Evolutionary conservation across 345 rosid genomes (phyloP), one percentile per base, ranked within the genome.

Genomic region (Kernera saxatilis): DNA sequence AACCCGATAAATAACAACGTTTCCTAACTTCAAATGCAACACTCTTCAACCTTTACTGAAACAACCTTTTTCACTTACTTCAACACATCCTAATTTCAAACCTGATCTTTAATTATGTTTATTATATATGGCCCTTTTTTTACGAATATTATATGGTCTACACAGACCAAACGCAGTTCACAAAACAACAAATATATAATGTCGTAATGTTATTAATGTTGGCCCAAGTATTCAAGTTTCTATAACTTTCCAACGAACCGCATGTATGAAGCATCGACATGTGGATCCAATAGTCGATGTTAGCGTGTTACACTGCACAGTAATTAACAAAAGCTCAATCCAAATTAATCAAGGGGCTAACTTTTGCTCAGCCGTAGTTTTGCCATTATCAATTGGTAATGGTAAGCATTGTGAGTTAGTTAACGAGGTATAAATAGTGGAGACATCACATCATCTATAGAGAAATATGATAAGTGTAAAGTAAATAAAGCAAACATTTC

Each of bases 191-290:
- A 55, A 62, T 6, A 22, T 43, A 13, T n/a, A n/a, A n/a, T 26
- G 74, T 53, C 35, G 49, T 25, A 3, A 32, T 13, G 64, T 44
- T 43, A 54, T 64, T 54, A 72, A 64, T 44, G 70, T 23, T 13
- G 64, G 76, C 23, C 49, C 76, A 64, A 17, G 5, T 5, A 44
- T 23, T 54, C 25, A 72, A 53, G 48, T 63, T 72, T 72, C 49
- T 25, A 0, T 26, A 43, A 35, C 57, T 33, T 64, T 72, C 64
- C 30, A 44, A 72, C 40, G 49, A 53, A 53, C 55, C 32, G 3
- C 25, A 19, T 63, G 23, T 3, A 23, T 13, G 3, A 26, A 17
- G 35, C 27, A 18, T 44, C 40, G 70, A 39, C 76, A 72, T 3
- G 76, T 72, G 70, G 70, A 53, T 63, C 70, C 64, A 44, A 25